Evolutionary conservation across 192 early-diverging fungal species (phyloP).

Genomic region (Podila verticillata): DNA sequence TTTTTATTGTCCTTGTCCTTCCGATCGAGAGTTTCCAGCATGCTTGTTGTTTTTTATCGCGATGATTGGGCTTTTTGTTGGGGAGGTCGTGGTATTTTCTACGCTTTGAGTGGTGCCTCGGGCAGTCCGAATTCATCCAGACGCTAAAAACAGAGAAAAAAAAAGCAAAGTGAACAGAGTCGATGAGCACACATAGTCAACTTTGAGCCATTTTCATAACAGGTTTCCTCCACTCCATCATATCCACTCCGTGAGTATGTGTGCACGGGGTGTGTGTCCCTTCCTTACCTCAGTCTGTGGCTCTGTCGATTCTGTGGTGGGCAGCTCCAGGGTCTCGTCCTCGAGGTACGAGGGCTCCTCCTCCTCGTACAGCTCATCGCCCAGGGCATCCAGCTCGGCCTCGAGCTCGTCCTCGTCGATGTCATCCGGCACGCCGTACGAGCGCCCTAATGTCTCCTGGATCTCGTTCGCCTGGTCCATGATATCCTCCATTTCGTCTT

Average conservation of each 20-base stretch:
- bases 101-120: slow-evolving; percentile 61
- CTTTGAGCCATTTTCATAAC: too few relatives aligned
- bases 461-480: slow-evolving; percentile 97
- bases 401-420: slow-evolving; percentile 97
- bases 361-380: slow-evolving; percentile 89
- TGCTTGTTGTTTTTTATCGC: too few relatives aligned
- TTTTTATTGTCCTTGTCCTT: not conserved
- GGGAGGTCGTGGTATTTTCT: not conserved
- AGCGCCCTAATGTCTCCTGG: slow-evolving; percentile 93
- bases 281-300: slow-evolving; percentile 59
- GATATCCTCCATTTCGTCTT: slow-evolving; percentile 99
- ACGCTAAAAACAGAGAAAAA: slow-evolving; percentile 25
- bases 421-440: slow-evolving; percentile 94
- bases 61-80: not conserved
- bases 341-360: slow-evolving; percentile 87
- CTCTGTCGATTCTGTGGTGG: slow-evolving; percentile 54
- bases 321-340: slow-evolving; percentile 67
- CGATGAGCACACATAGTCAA: too few relatives aligned
- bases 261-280: not conserved
- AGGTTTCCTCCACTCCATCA: not conserved
- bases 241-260: too few relatives aligned
- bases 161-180: not conserved
- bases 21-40: too few relatives aligned
- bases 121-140: slow-evolving; percentile 66
- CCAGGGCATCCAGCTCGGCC: slow-evolving; percentile 98